A percentile compares a stretch with the other conserved stretches of the same genome.
Evolutionary conservation across 2,329 filamentous ascomycete species (phyloP).

Genomic region (Epichloe sylvatica): DNA sequence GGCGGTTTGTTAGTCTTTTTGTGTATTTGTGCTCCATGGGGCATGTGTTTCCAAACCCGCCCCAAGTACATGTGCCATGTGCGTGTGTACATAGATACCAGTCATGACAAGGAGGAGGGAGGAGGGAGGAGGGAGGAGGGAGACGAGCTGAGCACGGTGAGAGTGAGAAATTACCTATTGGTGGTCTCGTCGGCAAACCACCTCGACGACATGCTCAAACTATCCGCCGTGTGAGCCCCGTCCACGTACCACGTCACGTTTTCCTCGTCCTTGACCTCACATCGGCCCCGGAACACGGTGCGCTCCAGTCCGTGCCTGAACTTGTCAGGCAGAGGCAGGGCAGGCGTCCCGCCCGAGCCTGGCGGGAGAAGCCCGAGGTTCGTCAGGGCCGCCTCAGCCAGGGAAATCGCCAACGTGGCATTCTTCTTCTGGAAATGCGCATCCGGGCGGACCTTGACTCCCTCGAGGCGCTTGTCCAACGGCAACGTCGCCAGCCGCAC

Average conservation of each 20-base stretch:
- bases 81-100: neutral
- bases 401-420: slow-evolving; percentile 35
- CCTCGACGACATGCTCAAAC: slow-evolving; percentile 62
- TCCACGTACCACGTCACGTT: slow-evolving; percentile 73
- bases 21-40: neutral
- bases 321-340: slow-evolving; percentile 38
- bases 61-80: too few species aligned
- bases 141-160: neutral
- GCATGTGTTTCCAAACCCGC: too few species aligned
- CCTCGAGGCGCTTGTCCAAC: slow-evolving; percentile 30
- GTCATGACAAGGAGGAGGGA: neutral
- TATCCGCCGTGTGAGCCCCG: slow-evolving; percentile 85
- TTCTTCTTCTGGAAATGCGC: slow-evolving; percentile 47
- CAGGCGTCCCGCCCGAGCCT: slow-evolving; percentile 5
- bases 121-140: neutral
- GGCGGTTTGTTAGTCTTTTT: neutral
- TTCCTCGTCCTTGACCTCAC: slow-evolving; percentile 44
- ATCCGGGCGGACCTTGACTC: slow-evolving; percentile 35
- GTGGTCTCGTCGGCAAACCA: slow-evolving; percentile 58
- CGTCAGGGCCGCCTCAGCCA: slow-evolving; percentile 35
- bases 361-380: slow-evolving; percentile 27
- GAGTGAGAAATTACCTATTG: slow-evolving; percentile 13
- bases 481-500: slow-evolving; percentile 33
- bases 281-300: slow-evolving; percentile 68
- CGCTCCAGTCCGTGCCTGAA: slow-evolving; percentile 62